A percentile compares a stretch with the other conserved stretches of the same genome.
Conservation (phyloP, 768 basidiomycete genomes). For the Leccinum sublutescens region DNA sequence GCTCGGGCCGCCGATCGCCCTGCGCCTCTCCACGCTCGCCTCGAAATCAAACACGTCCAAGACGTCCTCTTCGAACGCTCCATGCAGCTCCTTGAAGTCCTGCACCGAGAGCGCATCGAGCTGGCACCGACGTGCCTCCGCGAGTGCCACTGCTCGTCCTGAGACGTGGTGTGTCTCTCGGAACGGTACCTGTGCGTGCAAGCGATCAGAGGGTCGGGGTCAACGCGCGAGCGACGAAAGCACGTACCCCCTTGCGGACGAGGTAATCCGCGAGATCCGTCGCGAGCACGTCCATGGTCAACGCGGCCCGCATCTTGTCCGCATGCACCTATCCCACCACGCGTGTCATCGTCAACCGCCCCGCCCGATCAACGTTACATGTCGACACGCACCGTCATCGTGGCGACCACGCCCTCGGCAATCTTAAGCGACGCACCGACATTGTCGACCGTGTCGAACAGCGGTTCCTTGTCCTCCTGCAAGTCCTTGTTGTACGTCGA, state of each 20-base stretch:
- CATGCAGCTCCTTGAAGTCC: slow-evolving; percentile 75
- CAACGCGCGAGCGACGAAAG: background rate
- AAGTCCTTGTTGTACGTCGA: slow-evolving; percentile 99
- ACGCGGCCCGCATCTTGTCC: slow-evolving; percentile 83
- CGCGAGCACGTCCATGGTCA: slow-evolving; percentile 97
- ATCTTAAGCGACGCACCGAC: slow-evolving; percentile 86
- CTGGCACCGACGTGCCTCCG: slow-evolving; percentile 78
- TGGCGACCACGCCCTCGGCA: slow-evolving; percentile 91
- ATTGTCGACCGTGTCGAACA: slow-evolving; percentile 93
- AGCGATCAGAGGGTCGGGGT: background rate
- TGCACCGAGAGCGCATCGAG: slow-evolving; percentile 76
- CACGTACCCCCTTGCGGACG: slow-evolving; percentile 92
- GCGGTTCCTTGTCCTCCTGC: slow-evolving; percentile 97
- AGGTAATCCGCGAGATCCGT: slow-evolving; percentile 99
- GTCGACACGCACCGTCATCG: slow-evolving; percentile 50
- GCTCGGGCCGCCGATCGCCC: slow-evolving; percentile 92
- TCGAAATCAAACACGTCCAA: slow-evolving; percentile 91
- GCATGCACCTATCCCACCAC: slow-evolving; percentile 66
- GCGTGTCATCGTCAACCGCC: background rate
- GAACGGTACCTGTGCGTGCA: slow-evolving; percentile 77
- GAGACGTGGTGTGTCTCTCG: slow-evolving; percentile 98
- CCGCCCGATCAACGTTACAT: background rate
- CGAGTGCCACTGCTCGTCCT: slow-evolving; percentile 92
- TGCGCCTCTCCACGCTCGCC: slow-evolving; percentile 87
- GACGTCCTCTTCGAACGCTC: slow-evolving; percentile 81